phyloP scores from a whole-genome alignment of 805 yeast genomes.

The Starmerella vaccinii region DNA sequence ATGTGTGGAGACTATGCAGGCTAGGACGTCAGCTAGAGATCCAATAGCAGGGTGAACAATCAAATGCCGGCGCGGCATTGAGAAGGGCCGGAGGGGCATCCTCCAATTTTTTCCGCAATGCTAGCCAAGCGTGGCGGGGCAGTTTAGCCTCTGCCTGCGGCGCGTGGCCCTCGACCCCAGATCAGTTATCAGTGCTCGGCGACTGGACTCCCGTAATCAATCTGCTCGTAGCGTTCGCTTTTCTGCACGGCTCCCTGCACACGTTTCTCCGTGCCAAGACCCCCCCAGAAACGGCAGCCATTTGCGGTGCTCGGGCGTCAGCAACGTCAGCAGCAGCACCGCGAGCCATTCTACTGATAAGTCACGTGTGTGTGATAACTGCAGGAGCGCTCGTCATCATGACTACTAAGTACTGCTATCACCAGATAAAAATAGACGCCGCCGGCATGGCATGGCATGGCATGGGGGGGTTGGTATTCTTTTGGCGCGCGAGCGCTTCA shows the following conservation, averaged over 20 bases:
- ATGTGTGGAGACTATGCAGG: not conserved
- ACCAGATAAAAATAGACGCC: too few relatives aligned
- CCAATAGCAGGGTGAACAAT: not conserved
- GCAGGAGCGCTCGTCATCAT: too few relatives aligned
- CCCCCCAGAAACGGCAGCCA: not conserved
- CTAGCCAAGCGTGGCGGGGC: not conserved
- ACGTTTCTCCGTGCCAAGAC: not conserved
- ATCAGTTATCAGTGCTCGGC: not conserved
- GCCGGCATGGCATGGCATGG: too few relatives aligned
- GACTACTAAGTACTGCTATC: too few relatives aligned
- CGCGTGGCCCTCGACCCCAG: not conserved
- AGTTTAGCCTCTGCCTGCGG: not conserved
- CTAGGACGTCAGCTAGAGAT: not conserved
- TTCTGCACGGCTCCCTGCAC: not conserved
- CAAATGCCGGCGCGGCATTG: not conserved
- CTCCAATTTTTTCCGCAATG: not conserved
- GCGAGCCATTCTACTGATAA: too few relatives aligned
- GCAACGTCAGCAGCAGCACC: too few relatives aligned
- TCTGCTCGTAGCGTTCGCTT: not conserved
- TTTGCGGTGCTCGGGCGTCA: too few relatives aligned
- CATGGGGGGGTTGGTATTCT: too few relatives aligned
- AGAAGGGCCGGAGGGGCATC: too few relatives aligned
- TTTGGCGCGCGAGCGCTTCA: too few relatives aligned
- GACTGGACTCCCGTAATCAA: not conserved
- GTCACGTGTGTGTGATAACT: too few relatives aligned